Evolutionary conservation across 2,329 filamentous ascomycete species (phyloP).

Genomic region (Coniochaeta sp.): DNA sequence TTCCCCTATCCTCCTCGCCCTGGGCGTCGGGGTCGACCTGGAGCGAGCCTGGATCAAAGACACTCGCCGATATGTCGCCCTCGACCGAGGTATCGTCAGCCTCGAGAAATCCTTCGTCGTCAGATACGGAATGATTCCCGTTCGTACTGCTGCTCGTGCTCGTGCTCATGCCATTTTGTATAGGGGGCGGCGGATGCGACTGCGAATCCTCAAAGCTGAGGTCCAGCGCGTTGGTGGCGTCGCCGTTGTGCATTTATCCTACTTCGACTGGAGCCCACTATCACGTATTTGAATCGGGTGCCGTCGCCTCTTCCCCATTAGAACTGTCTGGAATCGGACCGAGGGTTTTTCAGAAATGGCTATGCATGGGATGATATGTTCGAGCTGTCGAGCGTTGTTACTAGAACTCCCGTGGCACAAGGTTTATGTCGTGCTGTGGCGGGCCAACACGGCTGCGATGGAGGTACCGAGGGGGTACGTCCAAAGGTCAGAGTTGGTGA

Average conservation of each 20-base stretch:
- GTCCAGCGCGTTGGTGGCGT: neutral
- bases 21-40: slow-evolving; percentile 9
- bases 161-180: neutral
- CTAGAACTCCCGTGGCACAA: neutral
- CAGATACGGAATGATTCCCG: neutral
- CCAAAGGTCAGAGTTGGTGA: neutral
- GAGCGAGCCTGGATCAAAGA: neutral
- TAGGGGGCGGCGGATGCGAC: neutral
- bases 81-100: slow-evolving; percentile 1
- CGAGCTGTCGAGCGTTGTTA: neutral
- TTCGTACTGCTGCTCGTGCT: neutral
- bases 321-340: neutral
- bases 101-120: neutral
- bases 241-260: neutral
- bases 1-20: slow-evolving; percentile 4
- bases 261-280: neutral
- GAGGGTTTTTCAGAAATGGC: neutral
- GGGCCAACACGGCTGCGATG: neutral
- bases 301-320: slow-evolving; percentile 1
- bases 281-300: neutral
- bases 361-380: neutral
- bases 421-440: neutral
- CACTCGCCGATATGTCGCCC: neutral
- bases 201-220: neutral
- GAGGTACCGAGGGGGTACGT: neutral